These are phyloP conservation scores for Trametes sanguinea DNA, from an alignment of 768 basidiomycete genomes.

Conservation along the genomic window DNA sequence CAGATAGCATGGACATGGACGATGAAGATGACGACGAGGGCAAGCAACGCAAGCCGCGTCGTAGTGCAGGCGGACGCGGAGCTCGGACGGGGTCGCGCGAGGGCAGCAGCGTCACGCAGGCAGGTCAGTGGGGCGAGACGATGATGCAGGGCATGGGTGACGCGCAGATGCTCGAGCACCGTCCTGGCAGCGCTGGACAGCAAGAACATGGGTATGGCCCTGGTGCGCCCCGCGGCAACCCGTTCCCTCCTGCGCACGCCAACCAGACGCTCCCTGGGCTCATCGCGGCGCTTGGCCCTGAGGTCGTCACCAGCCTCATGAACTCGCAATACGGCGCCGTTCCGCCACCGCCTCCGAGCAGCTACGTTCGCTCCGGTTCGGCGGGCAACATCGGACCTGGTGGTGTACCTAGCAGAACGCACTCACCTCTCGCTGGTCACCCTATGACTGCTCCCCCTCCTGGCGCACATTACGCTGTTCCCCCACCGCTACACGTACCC, in stretches of 20 bases:
- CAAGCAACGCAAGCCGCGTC: constrained; percentile 18
- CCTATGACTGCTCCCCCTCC: constrained; percentile 34
- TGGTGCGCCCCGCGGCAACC: constrained; percentile 30
- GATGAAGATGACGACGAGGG: constrained; percentile 44
- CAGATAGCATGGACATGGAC: constrained; percentile 49
- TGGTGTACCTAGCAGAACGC: constrained; percentile 68
- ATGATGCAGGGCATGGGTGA: constrained; percentile 27
- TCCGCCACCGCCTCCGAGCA: constrained; percentile 38
- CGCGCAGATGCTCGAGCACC: constrained; percentile 16
- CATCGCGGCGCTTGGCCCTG: constrained; percentile 39
- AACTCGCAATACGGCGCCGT: constrained; percentile 17
- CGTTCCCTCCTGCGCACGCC: constrained; percentile 37
- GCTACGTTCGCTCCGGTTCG: constrained; percentile 64
- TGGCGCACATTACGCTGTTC: constrained; percentile 36
- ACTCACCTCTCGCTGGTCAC: constrained; percentile 62
- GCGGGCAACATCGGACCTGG: constrained; percentile 23
- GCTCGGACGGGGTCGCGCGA: constrained; percentile 9
- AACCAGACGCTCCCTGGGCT: constrained; percentile 69
- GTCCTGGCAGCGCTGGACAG: constrained; percentile 14
- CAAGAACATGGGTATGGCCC: constrained; percentile 24
- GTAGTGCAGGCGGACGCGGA: not conserved
- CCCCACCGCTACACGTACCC: constrained; percentile 36
- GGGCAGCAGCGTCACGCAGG: constrained; percentile 17
- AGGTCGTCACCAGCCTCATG: constrained; percentile 23
- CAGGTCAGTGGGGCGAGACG: constrained; percentile 20